A percentile compares a stretch with the other conserved stretches of the same genome.
phyloP scores from a whole-genome alignment of 331 rosid genomes.

The Dryas integrifolia region DNA sequence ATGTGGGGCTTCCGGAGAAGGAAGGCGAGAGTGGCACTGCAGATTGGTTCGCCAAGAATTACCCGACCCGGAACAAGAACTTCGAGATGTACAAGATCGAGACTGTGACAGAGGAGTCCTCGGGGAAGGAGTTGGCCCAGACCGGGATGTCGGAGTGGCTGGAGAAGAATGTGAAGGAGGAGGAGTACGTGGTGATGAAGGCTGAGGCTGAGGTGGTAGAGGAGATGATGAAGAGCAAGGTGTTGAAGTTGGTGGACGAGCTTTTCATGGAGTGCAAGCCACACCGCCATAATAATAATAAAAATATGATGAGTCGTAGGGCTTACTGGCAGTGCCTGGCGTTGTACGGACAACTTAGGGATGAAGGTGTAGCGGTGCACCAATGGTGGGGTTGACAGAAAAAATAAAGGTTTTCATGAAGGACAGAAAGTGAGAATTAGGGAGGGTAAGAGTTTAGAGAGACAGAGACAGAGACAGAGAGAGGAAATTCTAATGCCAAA shows the following conservation, averaged over 20 bases:
- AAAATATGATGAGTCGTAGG: constrained; percentile 32
- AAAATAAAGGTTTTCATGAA: background rate
- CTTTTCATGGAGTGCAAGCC: constrained; percentile 88
- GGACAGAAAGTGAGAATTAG: background rate
- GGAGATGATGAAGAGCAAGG: constrained; percentile 53
- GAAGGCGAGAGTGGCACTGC: constrained; percentile 43
- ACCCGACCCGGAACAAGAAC: constrained; percentile 64
- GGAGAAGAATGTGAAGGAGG: constrained; percentile 58
- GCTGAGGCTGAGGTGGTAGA: constrained; percentile 81
- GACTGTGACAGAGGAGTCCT: constrained; percentile 31
- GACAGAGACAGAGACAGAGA: constrained; percentile 8
- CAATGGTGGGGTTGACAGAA: constrained; percentile 75
- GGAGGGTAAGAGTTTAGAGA: background rate
- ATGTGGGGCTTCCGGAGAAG: constrained; percentile 57
- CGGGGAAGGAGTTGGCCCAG: constrained; percentile 27
- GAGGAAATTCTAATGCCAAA: background rate
- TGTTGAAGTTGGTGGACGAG: constrained; percentile 62
- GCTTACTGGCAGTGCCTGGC: constrained; percentile 92
- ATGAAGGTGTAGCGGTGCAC: constrained; percentile 87
- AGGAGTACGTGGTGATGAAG: constrained; percentile 87
- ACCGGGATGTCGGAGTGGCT: constrained; percentile 67
- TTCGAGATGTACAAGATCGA: constrained; percentile 65
- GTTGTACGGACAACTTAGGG: constrained; percentile 64
- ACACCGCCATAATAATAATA: constrained; percentile 13
- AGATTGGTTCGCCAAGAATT: constrained; percentile 51